These are phyloP conservation scores for Lachnellula subtilissima DNA, from an alignment of 2,329 filamentous ascomycete species.

Conservation along the genomic window DNA sequence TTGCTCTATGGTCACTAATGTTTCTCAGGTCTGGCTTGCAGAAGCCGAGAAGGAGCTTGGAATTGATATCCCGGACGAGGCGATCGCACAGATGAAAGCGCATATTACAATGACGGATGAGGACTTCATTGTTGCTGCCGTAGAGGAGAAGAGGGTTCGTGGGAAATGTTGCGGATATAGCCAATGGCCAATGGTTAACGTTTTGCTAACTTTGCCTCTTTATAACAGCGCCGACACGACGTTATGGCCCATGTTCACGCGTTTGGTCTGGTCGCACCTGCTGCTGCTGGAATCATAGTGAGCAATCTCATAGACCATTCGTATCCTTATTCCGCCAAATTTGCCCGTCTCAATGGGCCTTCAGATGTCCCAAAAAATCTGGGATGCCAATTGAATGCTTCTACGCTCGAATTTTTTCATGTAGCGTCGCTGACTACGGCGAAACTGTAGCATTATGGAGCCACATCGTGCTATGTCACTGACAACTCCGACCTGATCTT, in stretches of 20 bases:
- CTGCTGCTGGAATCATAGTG: constrained; percentile 79
- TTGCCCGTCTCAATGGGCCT: too few species aligned
- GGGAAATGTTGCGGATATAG: not conserved
- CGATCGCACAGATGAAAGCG: constrained; percentile 68
- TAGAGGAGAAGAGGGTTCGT: constrained; percentile 62
- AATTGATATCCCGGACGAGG: constrained; percentile 66
- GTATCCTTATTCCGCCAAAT: too few species aligned
- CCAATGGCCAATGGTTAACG: too few species aligned
- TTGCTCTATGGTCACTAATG: not conserved
- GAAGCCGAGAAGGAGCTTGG: constrained; percentile 78
- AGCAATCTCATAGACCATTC: constrained; percentile 4
- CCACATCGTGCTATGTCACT: constrained; percentile 38
- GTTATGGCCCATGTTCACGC: constrained; percentile 57
- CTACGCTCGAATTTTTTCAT: too few species aligned
- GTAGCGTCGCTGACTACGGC: too few species aligned
- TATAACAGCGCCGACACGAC: constrained; percentile 51
- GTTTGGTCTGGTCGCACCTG: constrained; percentile 67
- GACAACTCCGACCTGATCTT: constrained; percentile 77
- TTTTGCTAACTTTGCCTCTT: not conserved
- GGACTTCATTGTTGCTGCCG: constrained; percentile 67
- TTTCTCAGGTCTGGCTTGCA: constrained; percentile 72
- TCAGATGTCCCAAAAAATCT: too few species aligned
- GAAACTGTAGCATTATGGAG: constrained; percentile 34
- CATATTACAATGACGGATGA: constrained; percentile 68
- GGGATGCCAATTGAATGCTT: too few species aligned